phyloP scores from a whole-genome alignment of 2,329 filamentous ascomycete genomes.

The Colletotrichum falcatum region DNA sequence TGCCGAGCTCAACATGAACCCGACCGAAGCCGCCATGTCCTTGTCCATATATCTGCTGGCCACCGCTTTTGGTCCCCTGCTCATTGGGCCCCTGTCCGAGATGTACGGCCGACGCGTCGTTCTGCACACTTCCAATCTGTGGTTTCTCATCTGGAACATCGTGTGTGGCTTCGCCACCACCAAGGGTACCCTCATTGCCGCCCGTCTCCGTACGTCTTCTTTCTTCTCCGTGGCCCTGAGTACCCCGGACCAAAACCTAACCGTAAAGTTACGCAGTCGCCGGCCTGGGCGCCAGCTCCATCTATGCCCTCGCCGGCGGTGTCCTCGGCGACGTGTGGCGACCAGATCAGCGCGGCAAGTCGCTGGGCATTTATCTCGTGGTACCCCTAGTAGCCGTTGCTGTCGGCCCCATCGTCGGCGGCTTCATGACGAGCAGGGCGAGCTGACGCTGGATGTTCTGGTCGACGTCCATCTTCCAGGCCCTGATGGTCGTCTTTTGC shows the following conservation, averaged over 20 bases:
- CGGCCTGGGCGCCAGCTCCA: slow-evolving; percentile 61
- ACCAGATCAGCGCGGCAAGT: slow-evolving; percentile 58
- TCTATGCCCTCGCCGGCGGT: slow-evolving; percentile 59
- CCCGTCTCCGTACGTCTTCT: slow-evolving; percentile 52
- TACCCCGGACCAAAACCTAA: too few relatives aligned
- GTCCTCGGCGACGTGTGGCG: slow-evolving; percentile 61
- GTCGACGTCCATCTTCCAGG: neutral
- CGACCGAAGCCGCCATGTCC: slow-evolving; percentile 60
- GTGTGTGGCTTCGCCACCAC: slow-evolving; percentile 55
- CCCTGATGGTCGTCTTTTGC: neutral
- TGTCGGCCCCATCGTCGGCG: neutral
- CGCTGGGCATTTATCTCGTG: slow-evolving; percentile 31
- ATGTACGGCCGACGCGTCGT: slow-evolving; percentile 59
- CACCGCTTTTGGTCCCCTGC: slow-evolving; percentile 57
- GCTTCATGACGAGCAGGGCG: neutral
- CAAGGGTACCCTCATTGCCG: slow-evolving; percentile 56
- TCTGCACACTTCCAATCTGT: slow-evolving; percentile 58
- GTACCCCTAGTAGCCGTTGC: neutral
- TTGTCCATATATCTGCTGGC: slow-evolving; percentile 59
- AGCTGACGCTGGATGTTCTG: neutral
- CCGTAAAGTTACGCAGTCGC: slow-evolving; percentile 46
- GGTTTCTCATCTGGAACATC: slow-evolving; percentile 63
- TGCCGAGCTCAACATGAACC: slow-evolving; percentile 62
- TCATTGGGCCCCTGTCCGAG: slow-evolving; percentile 60
- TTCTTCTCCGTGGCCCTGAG: too few relatives aligned